Evolutionary conservation across 2,329 filamentous ascomycete genomes (phyloP), one percentile per base, ranked within the genome.

Genomic region (Fusarium nurragi): DNA sequence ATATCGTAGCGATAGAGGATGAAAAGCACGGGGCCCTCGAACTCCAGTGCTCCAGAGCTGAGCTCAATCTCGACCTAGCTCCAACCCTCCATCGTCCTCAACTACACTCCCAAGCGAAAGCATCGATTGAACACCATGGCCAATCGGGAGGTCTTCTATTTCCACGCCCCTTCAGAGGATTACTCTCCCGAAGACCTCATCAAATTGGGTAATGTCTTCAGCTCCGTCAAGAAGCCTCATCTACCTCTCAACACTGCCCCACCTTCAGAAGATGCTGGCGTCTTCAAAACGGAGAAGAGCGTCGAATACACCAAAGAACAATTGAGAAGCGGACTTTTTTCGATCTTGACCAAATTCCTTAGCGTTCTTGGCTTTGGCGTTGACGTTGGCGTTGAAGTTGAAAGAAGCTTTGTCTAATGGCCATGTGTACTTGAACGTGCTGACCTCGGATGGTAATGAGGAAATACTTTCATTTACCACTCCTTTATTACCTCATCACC

Each of bases 401-500:
- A 56, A 11, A 40, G 23, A n/a, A 53, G 40, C 45, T 57, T 6
- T 5, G 39, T 39, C 4, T n/a, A 8, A 16, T 3, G 16, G 4
- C 22, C 9, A 6, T 18, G 12, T 5, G 3, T 1, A 5, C 11
- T n/a, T 14, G n/a, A 30, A 3, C 8, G 38, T 6, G n/a, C 40
- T 47, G 1, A 25, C 13, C 14, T 21, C n/a, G n/a, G 5, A 19
- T 2, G 12, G 7, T 36, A 58, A 66, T n/a, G 38, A 58, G 14
- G 61, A 57, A 10, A 48, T 25, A 2, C 57, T 49, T 28, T 5
- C 16, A 7, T 66, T 66, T 12, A 21, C 64, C 1, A 46, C 32
- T 0, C 44, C 54, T 72, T 72, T 45, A 71, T 77, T 0, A 68
- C 70, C 8, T 81, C 72, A 18, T 72, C 57, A 65, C 83, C 85